Base-by-base conservation (phyloP, 345 rosid species). In the Gossypium ekmanianum region DNA sequence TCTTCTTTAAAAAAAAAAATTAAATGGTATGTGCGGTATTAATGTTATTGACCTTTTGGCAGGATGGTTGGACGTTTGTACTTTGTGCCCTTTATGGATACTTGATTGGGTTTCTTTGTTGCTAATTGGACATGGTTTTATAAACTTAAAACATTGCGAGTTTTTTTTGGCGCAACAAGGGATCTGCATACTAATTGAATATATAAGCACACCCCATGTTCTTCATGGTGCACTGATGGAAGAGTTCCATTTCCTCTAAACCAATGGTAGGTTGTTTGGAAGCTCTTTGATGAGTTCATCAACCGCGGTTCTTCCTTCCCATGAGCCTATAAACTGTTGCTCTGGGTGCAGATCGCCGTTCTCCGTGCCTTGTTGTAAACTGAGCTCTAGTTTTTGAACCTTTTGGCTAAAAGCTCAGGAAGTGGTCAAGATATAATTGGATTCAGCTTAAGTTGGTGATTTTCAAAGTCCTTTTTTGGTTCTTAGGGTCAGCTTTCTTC, bases 11-110 rank as follows among this genome's bases (percentile, higher is more conserved):
- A 34, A 34, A 4, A 29, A 34, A 29, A 29, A 29, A 1, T n/a
- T 54, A 54, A 44, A 71, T 75, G 26, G 70, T 70, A 75, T 63
- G 52, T 74, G 24, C 61, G 20, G 45, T 81, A 81, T 87, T 87
- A 80, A 87, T 83, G 50, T 61, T 75, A 56, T 59, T 79, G 71
- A 81, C 81, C 80, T 83, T 87, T 85, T 87, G 88, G 87, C 90
- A 87, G 90, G 88, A 64, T 79, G 39, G 78, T 68, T 77, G 85
- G 79, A 82, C 74, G 45, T 82, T 74, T 79, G 51, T 83, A 86
- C 80, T 82, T 73, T 81, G 51, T 83, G 88, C 80, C 76, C 83
- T 78, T 85, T 79, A 72, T 77, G 82, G 88, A 76, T 84, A 61
- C 82, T 65, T 76, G 83, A 77, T 80, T 80, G 82, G 77, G 77